Evolutionary conservation across 2,329 filamentous ascomycete genomes (phyloP), one percentile per base, ranked within the genome.

Genomic region (Arachnomyces sp.): DNA sequence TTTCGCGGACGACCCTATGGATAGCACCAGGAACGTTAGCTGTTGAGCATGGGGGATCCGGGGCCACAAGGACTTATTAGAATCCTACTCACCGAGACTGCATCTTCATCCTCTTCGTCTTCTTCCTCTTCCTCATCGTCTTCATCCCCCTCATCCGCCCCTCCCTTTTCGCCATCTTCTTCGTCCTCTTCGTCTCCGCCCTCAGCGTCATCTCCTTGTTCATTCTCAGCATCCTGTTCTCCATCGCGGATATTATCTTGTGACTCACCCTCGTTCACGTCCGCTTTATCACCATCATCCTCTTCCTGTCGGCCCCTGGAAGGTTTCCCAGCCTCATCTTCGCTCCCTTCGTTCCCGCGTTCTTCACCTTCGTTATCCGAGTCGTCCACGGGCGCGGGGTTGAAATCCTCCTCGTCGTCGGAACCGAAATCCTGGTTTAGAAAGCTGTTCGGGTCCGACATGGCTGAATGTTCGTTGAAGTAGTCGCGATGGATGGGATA

Each of bases 391-490:
- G 82, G 81, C 36, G 74, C 78, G 37, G 88, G 89, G 61, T 94
- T 94, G 73, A 95, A 94, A 60, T 90, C 83, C 37, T 92, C 85
- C 33, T 84, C 82, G 41, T 85, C 82, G 36, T 75, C 73, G 39
- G 72, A 73, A 20, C 67, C 70, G 42, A 73, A 73, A 47, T 73
- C 66, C 35, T 72, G 64, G 49, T 72, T 65, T 14, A 71, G 50
- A 48, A 74, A 60, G 43, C 67, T 66, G 32, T 64, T 63, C 16
- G 16, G 16, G 35, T 31, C 35, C 18, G 35, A 37, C 15, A 25
- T 25, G 9, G 20, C 20, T 25, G 20, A 5, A 25, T 25, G 20
- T 25, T 5, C 9, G 20, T n/a, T 25, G 35, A 16, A 13, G 35
- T 12, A 36, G 34, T 20, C 34, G 34, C 34, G 34, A 15, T 4